phyloP scores from a whole-genome alignment of 768 basidiomycete genomes.

The Suillus cothurnatus region DNA sequence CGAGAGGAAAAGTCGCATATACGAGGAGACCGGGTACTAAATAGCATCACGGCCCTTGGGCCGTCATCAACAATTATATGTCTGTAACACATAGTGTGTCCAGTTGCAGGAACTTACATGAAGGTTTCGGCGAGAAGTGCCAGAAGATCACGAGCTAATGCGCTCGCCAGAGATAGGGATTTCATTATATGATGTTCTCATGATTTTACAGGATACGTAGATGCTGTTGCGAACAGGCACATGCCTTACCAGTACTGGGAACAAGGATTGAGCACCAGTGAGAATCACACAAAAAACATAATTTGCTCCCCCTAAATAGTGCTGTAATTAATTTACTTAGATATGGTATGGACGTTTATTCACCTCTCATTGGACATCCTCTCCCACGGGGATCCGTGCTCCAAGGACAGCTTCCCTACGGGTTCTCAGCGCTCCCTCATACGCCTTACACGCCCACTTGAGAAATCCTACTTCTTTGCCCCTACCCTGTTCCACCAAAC shows the following conservation, averaged over 20 bases:
- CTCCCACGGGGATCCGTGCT: constrained; percentile 3
- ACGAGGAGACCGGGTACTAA: too few relatives aligned
- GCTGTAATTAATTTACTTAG: not conserved
- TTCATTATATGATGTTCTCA: too few relatives aligned
- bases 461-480: constrained; percentile 62
- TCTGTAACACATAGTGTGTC: not conserved
- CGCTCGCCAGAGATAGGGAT: too few relatives aligned
- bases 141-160: not conserved
- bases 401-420: constrained; percentile 49
- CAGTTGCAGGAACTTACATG: not conserved
- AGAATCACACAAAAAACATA: not conserved
- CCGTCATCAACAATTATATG: not conserved
- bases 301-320: not conserved
- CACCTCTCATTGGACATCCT: not conserved
- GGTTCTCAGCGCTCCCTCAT: constrained; percentile 65
- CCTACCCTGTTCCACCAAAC: constrained; percentile 51
- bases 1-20: too few relatives aligned
- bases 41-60: not conserved
- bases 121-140: not conserved
- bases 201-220: too few relatives aligned
- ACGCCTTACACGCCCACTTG: constrained; percentile 73
- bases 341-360: not conserved
- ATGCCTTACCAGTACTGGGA: too few relatives aligned
- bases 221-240: too few relatives aligned
- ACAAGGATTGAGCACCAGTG: not conserved